Base-by-base conservation (phyloP, 805 yeast genomes). In the Suhomyces canberraensis region DNA sequence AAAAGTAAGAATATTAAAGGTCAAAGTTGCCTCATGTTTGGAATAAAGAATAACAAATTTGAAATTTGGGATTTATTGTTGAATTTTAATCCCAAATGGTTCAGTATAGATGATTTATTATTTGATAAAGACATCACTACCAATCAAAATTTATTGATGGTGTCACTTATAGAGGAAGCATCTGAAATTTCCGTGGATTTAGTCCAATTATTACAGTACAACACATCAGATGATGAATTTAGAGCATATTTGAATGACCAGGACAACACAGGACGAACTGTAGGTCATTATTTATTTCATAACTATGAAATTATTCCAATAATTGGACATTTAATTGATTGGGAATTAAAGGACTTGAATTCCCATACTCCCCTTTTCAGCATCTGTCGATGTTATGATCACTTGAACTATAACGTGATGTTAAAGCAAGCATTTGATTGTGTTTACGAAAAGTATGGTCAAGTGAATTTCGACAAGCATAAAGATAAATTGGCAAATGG, bases 361-460 rank as follows among this genome's bases (percentile, higher is more conserved):
- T 77, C 81, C 0, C 86, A 84, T 47, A 86, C 97, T 0, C 95
- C 97, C 0, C 61, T 91, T 8, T 78, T 84, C 57, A 73, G 87
- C 2, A 60, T 86, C 3, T 79, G 87, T 45, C 63, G 96, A 37
- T 78, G 89, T 45, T 90, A 90, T 58, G 96, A 89, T 54, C 89
- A 84, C 45, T 62, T 75, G 0, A 58, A 78, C 22, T 90, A 89
- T 55, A 53, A 65, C 2, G 51, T 51, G 3, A 51, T 86, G 47
- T 60, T 86, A 4, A 33, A 46, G 13, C 57, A 52, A 9, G 76
- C 79, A 0, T 69, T 83, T 36, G 44, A 52, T 1, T 60, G 69
- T 11, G 78, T 75, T 0, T 54, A 52, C 34, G 44, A 51, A 3
- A 45, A 52, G 16, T 76, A 80, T 74, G 74, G 74, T 37, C 38